Percentiles rank a stretch among this genome's conserved stretches.
Evolutionary conservation across 768 basidiomycete species (phyloP).

Genomic region (Pisolithus tinctorius): DNA sequence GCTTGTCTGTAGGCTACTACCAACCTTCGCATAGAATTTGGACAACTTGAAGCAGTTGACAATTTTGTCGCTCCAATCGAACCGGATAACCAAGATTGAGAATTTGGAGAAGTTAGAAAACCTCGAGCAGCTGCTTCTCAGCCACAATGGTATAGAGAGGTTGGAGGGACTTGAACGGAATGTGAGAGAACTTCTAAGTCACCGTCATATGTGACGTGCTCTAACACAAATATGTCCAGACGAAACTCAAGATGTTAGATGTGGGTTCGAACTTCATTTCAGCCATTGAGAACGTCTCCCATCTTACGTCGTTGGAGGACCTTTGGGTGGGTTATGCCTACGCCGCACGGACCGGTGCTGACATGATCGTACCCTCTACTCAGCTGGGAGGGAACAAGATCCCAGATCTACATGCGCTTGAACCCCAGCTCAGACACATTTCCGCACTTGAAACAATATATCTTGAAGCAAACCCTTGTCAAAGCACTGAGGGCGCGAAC

Average conservation of each 20-base stretch:
- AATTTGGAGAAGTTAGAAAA: constrained; percentile 63
- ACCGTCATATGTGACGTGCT: neutral
- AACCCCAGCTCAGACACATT: constrained; percentile 56
- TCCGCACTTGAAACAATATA: constrained; percentile 78
- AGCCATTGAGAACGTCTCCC: constrained; percentile 74
- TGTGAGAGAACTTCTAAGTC: constrained; percentile 36
- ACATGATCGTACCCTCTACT: constrained; percentile 1
- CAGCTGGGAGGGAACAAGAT: constrained; percentile 90
- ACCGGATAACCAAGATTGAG: constrained; percentile 85
- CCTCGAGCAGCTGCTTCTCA: constrained; percentile 88
- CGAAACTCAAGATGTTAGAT: constrained; percentile 79
- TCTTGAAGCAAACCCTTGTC: constrained; percentile 92
- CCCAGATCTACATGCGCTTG: constrained; percentile 58
- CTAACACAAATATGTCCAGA: constrained; percentile 22
- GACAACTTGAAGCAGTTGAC: constrained; percentile 62
- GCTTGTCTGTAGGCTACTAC: neutral
- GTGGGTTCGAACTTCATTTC: constrained; percentile 80
- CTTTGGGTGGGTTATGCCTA: constrained; percentile 66
- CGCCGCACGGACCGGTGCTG: neutral
- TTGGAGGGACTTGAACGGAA: constrained; percentile 85
- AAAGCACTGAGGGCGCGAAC: constrained; percentile 62
- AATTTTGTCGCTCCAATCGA: constrained; percentile 89
- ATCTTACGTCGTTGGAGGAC: constrained; percentile 75
- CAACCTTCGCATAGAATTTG: constrained; percentile 49
- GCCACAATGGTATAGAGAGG: constrained; percentile 83